Conservation (phyloP, 805 yeast genomes). For the Nakazawaea sp. region DNA sequence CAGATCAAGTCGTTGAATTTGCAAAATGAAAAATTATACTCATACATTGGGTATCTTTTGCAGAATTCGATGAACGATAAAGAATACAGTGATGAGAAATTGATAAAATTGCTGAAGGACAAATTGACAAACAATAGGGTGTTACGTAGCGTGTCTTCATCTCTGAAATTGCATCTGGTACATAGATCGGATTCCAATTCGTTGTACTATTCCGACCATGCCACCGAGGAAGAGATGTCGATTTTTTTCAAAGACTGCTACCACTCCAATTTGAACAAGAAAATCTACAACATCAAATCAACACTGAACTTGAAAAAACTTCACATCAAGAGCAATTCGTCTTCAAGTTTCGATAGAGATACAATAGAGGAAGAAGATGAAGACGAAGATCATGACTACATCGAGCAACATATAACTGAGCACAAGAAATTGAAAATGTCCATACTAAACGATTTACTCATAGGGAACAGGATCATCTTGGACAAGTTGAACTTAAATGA, state of each 20-base stretch:
- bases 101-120: conserved; percentile 37
- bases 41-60: conserved; percentile 50
- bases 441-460: conserved; percentile 1
- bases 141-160: conserved; percentile 14
- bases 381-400: not conserved
- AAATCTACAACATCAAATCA: conserved; percentile 9
- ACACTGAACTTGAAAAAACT: conserved; percentile 11
- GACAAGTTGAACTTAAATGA: conserved; percentile 2
- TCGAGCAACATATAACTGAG: not conserved
- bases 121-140: conserved; percentile 22
- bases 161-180: conserved; percentile 6
- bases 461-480: not conserved
- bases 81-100: conserved; percentile 10
- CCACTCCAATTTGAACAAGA: not conserved
- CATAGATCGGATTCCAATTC: not conserved
- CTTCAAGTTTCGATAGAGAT: not conserved
- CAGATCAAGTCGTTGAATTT: conserved; percentile 46
- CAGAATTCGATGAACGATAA: conserved; percentile 27
- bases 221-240: conserved; percentile 11
- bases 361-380: conserved; percentile 1
- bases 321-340: conserved; percentile 1
- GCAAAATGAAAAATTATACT: conserved; percentile 49
- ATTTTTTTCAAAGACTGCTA: conserved; percentile 5
- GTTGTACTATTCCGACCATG: conserved; percentile 7
- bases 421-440: conserved; percentile 1